Base-by-base conservation (phyloP, 2,329 filamentous ascomycete species). In the Aspergillus uvarum region DNA sequence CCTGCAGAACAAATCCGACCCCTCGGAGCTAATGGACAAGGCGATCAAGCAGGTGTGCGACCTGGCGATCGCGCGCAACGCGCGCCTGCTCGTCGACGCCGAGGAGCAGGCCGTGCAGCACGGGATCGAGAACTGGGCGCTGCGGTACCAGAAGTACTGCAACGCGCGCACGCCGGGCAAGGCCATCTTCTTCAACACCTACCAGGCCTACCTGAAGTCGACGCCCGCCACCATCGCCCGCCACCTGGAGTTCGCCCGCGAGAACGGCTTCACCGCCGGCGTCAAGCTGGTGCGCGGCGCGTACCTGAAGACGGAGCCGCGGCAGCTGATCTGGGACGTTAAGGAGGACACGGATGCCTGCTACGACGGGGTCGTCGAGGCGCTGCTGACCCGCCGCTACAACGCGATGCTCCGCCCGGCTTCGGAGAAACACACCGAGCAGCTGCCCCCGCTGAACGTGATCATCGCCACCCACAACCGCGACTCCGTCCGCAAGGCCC, bases 381-480 rank as follows among this genome's bases (percentile, higher is more conserved):
- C 82, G 24, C 78, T 87, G 2, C 76, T 87, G 19, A 80, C 78
- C 44, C 83, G 86, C 59, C 76, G 82, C 60, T 92, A 89, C 82
- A 82, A 81, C 38, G 70, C 77, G 1, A 76, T 76, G 70, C 78
- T 92, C 2, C 63, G 78, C 60, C 71, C 82, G 7, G 71, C 81
- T 14, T 65, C 68, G 0, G 76, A 79, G 35, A 68, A 77, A 44
- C 69, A 74, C 49, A 63, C 69, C 0, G 66, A 73, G 14, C 66
- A 77, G n/a, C 65, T 78, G 2, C 75, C 76, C 0, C 66, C 76
- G 10, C 75, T 84, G 47, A 79, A 83, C 60, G 76, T 87, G 31
- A 79, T 87, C 58, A 80, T 87, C 55, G 85, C 85, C 47, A 85
- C 84, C 0, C 85, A 87, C 77, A 87, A 87, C 72, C 76, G 79